Evolutionary conservation across 495 filamentous ascomycete genomes (phyloP).

Genomic region (Lindgomyces ingoldianus): DNA sequence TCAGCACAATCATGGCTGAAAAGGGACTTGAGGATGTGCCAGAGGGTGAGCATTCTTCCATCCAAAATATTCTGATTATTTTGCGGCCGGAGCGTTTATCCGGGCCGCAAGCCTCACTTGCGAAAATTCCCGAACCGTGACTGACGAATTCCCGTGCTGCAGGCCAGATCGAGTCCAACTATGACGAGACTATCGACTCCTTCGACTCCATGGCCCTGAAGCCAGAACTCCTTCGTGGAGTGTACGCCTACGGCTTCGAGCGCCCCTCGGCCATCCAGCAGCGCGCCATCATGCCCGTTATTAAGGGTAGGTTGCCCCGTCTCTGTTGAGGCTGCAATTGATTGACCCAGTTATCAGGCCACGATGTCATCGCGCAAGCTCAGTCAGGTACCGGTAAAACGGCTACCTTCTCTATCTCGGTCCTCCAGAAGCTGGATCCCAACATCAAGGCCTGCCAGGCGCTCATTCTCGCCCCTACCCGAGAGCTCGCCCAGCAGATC

Average conservation of each 20-base stretch:
- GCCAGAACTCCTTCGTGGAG: constrained; percentile 93
- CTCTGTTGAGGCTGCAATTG: not conserved
- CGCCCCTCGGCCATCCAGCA: constrained; percentile 98
- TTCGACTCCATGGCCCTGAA: constrained; percentile 98
- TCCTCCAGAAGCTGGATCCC: constrained; percentile 95
- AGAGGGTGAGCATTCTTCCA: constrained; percentile 63
- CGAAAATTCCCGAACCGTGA: constrained; percentile 21
- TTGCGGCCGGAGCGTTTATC: not conserved
- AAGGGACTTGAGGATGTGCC: constrained; percentile 97
- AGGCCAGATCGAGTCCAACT: constrained; percentile 99
- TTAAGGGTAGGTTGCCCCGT: constrained; percentile 76
- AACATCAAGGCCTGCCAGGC: constrained; percentile 91
- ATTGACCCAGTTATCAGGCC: constrained; percentile 60
- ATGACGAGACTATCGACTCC: constrained; percentile 98
- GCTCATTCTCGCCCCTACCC: constrained; percentile 92
- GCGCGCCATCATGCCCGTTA: constrained; percentile 98
- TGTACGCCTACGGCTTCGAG: constrained; percentile 99
- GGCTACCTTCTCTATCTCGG: constrained; percentile 97
- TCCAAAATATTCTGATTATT: too few species aligned
- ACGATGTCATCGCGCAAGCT: constrained; percentile 98
- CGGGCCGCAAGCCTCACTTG: constrained; percentile 30
- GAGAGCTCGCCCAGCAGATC: constrained; percentile 97
- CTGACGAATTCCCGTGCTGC: constrained; percentile 38
- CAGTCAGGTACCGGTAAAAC: constrained; percentile 99
- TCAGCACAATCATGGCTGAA: constrained; percentile 88